These are phyloP conservation scores for Dioscorea alata DNA, from an alignment of 106 monocot genomes.

Conservation along the genomic window DNA sequence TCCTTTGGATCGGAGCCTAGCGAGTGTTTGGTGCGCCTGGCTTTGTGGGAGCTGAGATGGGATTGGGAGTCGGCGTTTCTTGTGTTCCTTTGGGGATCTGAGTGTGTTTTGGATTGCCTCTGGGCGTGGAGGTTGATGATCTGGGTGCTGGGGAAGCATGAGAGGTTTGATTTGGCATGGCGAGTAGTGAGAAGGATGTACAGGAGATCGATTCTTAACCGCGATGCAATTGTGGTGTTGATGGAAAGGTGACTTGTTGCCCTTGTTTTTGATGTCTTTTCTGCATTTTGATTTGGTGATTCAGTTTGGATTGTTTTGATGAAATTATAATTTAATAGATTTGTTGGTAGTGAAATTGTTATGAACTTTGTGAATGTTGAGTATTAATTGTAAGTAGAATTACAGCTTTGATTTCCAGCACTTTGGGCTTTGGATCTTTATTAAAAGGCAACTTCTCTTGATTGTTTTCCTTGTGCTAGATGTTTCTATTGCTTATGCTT, in stretches of 20 bases:
- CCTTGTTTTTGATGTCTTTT: neutral
- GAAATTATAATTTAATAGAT: neutral
- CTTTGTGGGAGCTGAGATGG: slow-evolving; percentile 61
- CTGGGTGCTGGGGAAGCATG: slow-evolving; percentile 55
- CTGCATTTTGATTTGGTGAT: neutral
- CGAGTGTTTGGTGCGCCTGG: slow-evolving; percentile 29
- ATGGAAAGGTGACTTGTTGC: slow-evolving; percentile 50
- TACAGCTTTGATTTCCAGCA: too few species aligned
- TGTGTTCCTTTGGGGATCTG: slow-evolving; percentile 52
- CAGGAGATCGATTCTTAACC: slow-evolving; percentile 29
- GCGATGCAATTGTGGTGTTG: slow-evolving; percentile 43
- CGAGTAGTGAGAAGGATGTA: slow-evolving; percentile 44
- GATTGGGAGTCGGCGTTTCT: slow-evolving; percentile 65
- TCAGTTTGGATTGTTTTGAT: neutral
- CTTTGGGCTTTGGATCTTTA: too few species aligned
- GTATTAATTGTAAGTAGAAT: too few species aligned
- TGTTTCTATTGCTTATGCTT: too few species aligned
- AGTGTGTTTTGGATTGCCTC: slow-evolving; percentile 20
- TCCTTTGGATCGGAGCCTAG: slow-evolving; percentile 19
- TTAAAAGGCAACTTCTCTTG: too few species aligned
- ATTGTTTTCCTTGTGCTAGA: too few species aligned
- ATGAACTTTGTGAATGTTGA: too few species aligned
- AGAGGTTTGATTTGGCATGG: slow-evolving; percentile 64
- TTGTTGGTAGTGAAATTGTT: neutral
- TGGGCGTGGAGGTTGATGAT: slow-evolving; percentile 58